phyloP scores from a whole-genome alignment of 2,329 filamentous ascomycete species.

The Cyphellophora attinorum region DNA sequence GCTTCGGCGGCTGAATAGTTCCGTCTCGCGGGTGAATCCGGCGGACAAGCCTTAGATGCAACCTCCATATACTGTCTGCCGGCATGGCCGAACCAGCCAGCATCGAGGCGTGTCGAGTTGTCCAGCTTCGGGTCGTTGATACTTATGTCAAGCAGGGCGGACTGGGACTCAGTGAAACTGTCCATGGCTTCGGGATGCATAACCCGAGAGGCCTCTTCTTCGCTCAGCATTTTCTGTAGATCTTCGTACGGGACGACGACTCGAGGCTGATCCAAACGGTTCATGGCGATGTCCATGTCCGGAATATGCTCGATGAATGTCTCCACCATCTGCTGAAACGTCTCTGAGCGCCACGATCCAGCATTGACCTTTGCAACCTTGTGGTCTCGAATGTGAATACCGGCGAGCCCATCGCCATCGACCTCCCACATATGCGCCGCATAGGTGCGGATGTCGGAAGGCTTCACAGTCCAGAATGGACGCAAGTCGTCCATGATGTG shows the following conservation, averaged over 20 bases:
- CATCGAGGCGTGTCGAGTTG: slow-evolving; percentile 25
- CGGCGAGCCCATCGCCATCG: slow-evolving; percentile 20
- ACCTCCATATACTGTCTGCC: slow-evolving; percentile 51
- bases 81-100: slow-evolving; percentile 36
- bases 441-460: slow-evolving; percentile 22
- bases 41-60: slow-evolving; percentile 47
- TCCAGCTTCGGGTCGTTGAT: slow-evolving; percentile 13
- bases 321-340: slow-evolving; percentile 34
- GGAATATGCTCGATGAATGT: slow-evolving; percentile 47
- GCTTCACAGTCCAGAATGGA: slow-evolving; percentile 28
- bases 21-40: slow-evolving; percentile 47
- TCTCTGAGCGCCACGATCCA: slow-evolving; percentile 32
- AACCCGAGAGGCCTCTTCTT: slow-evolving; percentile 36
- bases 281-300: slow-evolving; percentile 59
- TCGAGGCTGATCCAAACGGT: slow-evolving; percentile 54
- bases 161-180: slow-evolving; percentile 33
- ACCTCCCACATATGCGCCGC: slow-evolving; percentile 25
- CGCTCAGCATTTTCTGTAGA: slow-evolving; percentile 41
- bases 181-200: slow-evolving; percentile 35
- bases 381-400: slow-evolving; percentile 25
- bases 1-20: slow-evolving; percentile 30
- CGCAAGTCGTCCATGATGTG: slow-evolving; percentile 28
- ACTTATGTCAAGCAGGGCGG: slow-evolving; percentile 18
- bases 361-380: slow-evolving; percentile 27
- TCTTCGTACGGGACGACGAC: slow-evolving; percentile 52